phyloP scores from a whole-genome alignment of 108 stramenopile genomes.

The Cyclotella atomus region DNA sequence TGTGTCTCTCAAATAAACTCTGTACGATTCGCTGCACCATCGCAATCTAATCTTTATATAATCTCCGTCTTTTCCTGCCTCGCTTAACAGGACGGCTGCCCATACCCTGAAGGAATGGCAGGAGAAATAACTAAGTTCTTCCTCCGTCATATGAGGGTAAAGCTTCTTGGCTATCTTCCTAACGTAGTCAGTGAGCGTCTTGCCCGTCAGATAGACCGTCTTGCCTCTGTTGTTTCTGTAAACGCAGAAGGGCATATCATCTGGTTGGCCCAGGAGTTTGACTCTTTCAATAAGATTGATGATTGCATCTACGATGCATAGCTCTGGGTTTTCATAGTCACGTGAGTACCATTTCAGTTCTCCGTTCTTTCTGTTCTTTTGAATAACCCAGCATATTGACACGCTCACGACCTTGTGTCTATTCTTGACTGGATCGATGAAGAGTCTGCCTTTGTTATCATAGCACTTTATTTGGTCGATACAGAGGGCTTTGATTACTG shows the following conservation, averaged over 20 bases:
- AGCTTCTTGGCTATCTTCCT: neutral
- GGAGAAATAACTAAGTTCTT: neutral
- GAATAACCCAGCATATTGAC: neutral
- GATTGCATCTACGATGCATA: slow-evolving; percentile 4
- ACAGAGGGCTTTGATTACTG: slow-evolving; percentile 14
- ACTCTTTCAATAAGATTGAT: neutral
- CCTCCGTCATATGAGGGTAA: neutral
- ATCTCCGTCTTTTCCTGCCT: neutral
- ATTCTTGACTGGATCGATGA: neutral
- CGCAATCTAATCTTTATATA: slow-evolving; percentile 3
- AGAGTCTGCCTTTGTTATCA: neutral
- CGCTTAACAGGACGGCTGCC: slow-evolving; percentile 10
- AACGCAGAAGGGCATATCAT: neutral
- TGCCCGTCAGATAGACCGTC: slow-evolving; percentile 4
- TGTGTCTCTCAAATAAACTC: neutral
- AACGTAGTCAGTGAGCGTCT: neutral
- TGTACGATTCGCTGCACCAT: slow-evolving; percentile 12
- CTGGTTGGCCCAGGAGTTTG: neutral
- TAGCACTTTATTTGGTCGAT: neutral
- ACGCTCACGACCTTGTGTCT: neutral
- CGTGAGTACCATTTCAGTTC: neutral
- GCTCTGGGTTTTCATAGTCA: neutral
- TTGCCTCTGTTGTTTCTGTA: neutral
- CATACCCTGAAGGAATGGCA: slow-evolving; percentile 17
- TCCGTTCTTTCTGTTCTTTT: slow-evolving; percentile 20